Base-by-base conservation (phyloP, 352 stramenopile genomes). In the Phytophthora sansomeana region DNA sequence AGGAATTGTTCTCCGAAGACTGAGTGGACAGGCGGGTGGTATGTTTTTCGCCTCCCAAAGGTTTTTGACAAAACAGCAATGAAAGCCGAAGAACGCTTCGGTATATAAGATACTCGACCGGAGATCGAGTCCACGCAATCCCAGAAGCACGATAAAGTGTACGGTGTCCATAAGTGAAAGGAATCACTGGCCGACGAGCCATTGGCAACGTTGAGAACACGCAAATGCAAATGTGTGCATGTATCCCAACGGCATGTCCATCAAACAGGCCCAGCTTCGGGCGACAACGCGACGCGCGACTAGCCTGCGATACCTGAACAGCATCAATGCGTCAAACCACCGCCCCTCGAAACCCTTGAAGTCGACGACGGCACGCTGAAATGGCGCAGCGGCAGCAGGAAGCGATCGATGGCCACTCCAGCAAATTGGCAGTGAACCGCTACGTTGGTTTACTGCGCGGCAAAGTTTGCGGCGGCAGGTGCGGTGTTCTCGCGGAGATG, bases 401-500 rank as follows among this genome's bases (percentile, higher is more conserved):
- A 17, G 33, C 5, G 16, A 24, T 46, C 39, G 17, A 17, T 17
- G 3, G 26, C n/a, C 9, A 17, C 21, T 11, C 44, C 6, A 52
- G 28, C 14, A 17, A n/a, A n/a, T 39, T 14, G 33, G 26, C 44
- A 52, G 26, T 26, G 32, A n/a, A 33, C n/a, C 21, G 19, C 21
- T 57, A 33, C n/a, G 19, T n/a, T 17, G 10, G 19, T 26, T 24
- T 17, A 39, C 24, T 13, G 24, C 55, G 14, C 38, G 58, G 26
- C 49, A 49, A 51, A 38, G 44, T 51, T 36, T 51, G 30, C 11
- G 17, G 42, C 33, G n/a, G 63, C 63, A 72, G 57, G 51, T 72
- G 63, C 63, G n/a, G 46, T 42, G 36, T 58, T 71, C 63, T 67
- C 48, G 19, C 24, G 32, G 26, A 16, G 57, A 71, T 65, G 49